These are phyloP conservation scores for Hortiboletus flavorubellus DNA, from an alignment of 768 basidiomycete genomes.

Conservation along the genomic window DNA sequence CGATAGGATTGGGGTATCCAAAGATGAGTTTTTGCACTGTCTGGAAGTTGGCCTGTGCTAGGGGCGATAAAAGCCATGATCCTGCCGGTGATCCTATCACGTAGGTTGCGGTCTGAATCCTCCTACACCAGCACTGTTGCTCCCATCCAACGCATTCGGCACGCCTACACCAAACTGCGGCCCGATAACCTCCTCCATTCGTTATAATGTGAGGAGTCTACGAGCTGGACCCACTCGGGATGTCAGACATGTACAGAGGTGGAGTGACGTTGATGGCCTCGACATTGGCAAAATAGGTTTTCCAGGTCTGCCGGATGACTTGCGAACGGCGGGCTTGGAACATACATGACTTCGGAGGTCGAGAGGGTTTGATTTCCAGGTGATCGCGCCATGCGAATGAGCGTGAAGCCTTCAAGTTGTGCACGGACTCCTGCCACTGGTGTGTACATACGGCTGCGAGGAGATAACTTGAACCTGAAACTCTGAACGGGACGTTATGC, in stretches of 20 bases:
- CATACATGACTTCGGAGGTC: constrained; percentile 35
- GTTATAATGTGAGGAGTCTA: constrained; percentile 42
- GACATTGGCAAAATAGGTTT: constrained; percentile 38
- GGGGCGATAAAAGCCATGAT: constrained; percentile 38
- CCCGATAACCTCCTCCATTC: constrained; percentile 57
- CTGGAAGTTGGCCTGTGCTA: constrained; percentile 40
- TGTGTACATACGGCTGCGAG: constrained; percentile 25
- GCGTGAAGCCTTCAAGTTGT: constrained; percentile 11
- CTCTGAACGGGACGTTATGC: too few relatives aligned
- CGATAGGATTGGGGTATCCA: constrained; percentile 23
- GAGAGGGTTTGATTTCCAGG: constrained; percentile 34
- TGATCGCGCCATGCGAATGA: constrained; percentile 30
- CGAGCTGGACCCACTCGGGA: constrained; percentile 22
- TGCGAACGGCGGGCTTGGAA: constrained; percentile 30
- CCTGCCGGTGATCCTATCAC: constrained; percentile 50
- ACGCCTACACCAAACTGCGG: constrained; percentile 54
- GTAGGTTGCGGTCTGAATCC: constrained; percentile 53
- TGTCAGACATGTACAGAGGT: constrained; percentile 34
- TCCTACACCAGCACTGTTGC: constrained; percentile 41
- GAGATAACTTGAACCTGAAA: background rate
- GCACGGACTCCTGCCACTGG: constrained; percentile 22
- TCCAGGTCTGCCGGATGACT: constrained; percentile 40
- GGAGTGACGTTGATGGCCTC: constrained; percentile 27
- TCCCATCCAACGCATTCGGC: constrained; percentile 45
- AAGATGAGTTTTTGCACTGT: constrained; percentile 38